phyloP scores from a whole-genome alignment of 352 stramenopile species.

The Plasmopara viticola region DNA sequence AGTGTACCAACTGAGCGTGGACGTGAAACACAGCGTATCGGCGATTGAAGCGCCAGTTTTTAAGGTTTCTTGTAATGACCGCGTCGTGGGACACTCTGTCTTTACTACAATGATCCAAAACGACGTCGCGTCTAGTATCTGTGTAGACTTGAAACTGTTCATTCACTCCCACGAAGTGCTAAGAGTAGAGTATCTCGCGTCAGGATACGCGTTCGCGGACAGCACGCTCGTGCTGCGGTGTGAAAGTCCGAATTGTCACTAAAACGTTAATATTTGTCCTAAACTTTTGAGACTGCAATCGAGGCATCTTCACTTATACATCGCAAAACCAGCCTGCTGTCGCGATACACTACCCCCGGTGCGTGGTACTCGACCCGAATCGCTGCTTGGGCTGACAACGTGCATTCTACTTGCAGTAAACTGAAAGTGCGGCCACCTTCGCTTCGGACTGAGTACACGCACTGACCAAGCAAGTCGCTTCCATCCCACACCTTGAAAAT shows the following conservation, averaged over 20 bases:
- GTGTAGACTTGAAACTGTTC: slow-evolving; percentile 4
- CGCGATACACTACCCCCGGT: too few relatives aligned
- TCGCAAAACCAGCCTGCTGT: too few relatives aligned
- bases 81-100: slow-evolving; percentile 11
- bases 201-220: slow-evolving; percentile 19
- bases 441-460: too few relatives aligned
- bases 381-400: too few relatives aligned
- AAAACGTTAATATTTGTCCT: neutral
- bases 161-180: slow-evolving; percentile 5
- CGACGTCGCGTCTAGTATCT: slow-evolving; percentile 10
- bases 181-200: slow-evolving; percentile 18
- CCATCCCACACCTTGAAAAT: too few relatives aligned
- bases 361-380: too few relatives aligned
- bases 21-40: slow-evolving; percentile 17
- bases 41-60: slow-evolving; percentile 4
- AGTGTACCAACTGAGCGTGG: slow-evolving; percentile 28
- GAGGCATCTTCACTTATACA: too few relatives aligned
- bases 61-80: slow-evolving; percentile 10
- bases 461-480: too few relatives aligned
- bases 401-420: too few relatives aligned
- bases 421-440: too few relatives aligned
- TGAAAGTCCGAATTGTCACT: neutral
- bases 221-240: slow-evolving; percentile 14
- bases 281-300: too few relatives aligned
- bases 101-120: slow-evolving; percentile 5